Percentiles rank a stretch among this genome's conserved stretches.
These are phyloP conservation scores for Yarrowia deformans DNA, from an alignment of 805 yeast genomes.

Conservation along the genomic window DNA sequence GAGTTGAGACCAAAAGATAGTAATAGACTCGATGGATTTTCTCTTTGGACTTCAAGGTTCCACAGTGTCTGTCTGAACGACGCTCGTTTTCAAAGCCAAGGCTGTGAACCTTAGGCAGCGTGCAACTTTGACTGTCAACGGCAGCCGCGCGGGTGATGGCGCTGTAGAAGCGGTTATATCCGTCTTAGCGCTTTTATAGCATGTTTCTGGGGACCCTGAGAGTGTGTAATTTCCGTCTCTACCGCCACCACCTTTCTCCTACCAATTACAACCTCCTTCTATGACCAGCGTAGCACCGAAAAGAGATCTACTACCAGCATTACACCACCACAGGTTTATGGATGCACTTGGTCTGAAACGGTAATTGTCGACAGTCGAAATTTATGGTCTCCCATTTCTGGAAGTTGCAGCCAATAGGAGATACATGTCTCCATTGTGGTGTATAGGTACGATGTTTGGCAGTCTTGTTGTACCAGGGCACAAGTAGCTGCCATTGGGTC, in stretches of 20 bases:
- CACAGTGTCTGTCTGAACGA: not conserved
- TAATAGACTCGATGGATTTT: conserved; percentile 1
- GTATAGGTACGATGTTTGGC: too few species aligned
- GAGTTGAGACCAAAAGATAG: not conserved
- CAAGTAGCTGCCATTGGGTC: too few species aligned
- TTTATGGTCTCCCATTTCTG: conserved; percentile 1
- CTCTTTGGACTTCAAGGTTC: conserved; percentile 20
- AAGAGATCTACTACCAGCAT: conserved; percentile 1
- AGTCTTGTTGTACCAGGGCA: too few species aligned
- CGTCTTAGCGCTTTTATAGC: too few species aligned
- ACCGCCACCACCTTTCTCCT: not conserved
- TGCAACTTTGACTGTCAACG: conserved; percentile 21
- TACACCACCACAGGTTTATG: not conserved
- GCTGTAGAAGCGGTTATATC: too few species aligned
- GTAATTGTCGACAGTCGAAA: not conserved
- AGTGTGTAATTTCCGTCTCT: not conserved
- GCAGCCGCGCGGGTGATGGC: conserved; percentile 5
- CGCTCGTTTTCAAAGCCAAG: conserved; percentile 21
- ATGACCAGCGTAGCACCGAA: not conserved
- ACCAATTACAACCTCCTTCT: too few species aligned
- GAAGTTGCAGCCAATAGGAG: not conserved
- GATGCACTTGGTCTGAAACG: conserved; percentile 12
- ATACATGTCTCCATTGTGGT: not conserved
- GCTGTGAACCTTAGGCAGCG: conserved; percentile 21
- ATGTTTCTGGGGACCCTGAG: too few species aligned